Percentiles rank a stretch among this genome's conserved stretches.
Conservation (phyloP, 129 eudicot species). For the Chrysanthemum seticuspe region DNA sequence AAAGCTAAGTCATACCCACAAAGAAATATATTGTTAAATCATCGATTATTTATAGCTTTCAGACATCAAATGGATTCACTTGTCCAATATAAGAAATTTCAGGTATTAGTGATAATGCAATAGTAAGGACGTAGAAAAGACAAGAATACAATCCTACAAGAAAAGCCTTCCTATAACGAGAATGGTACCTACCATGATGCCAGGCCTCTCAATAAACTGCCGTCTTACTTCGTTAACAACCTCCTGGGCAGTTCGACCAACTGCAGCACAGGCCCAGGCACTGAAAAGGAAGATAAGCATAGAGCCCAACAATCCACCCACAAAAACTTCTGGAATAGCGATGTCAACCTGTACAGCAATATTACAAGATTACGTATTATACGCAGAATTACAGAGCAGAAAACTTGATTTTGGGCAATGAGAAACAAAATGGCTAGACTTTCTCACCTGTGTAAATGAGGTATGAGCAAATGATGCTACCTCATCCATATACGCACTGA, state of each 20-base stretch:
- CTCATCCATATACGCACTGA: slow-evolving; percentile 99
- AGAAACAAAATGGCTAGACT: not conserved
- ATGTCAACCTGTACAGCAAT: slow-evolving; percentile 74
- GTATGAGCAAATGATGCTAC: slow-evolving; percentile 74
- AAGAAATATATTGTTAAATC: not conserved
- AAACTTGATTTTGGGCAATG: slow-evolving; percentile 10
- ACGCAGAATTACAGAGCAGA: slow-evolving; percentile 7
- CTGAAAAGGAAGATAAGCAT: slow-evolving; percentile 96
- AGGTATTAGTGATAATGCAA: not conserved
- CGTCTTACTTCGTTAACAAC: slow-evolving; percentile 99
- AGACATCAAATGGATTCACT: not conserved
- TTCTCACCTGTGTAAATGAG: slow-evolving; percentile 70
- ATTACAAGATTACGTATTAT: slow-evolving; percentile 7
- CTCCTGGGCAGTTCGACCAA: slow-evolving; percentile 98
- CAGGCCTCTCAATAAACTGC: slow-evolving; percentile 96
- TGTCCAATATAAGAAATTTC: not conserved
- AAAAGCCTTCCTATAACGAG: slow-evolving; percentile 1
- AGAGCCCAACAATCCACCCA: slow-evolving; percentile 94
- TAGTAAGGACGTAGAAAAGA: not conserved
- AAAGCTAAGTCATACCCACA: not conserved
- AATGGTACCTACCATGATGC: slow-evolving; percentile 75
- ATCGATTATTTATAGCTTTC: not conserved
- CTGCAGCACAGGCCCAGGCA: slow-evolving; percentile 99
- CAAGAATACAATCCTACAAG: slow-evolving; percentile 14
- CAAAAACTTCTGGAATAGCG: slow-evolving; percentile 95